Evolutionary conservation across 1,284 basidiomycete species (phyloP).

Genomic region (Afroboletus lepidellus): DNA sequence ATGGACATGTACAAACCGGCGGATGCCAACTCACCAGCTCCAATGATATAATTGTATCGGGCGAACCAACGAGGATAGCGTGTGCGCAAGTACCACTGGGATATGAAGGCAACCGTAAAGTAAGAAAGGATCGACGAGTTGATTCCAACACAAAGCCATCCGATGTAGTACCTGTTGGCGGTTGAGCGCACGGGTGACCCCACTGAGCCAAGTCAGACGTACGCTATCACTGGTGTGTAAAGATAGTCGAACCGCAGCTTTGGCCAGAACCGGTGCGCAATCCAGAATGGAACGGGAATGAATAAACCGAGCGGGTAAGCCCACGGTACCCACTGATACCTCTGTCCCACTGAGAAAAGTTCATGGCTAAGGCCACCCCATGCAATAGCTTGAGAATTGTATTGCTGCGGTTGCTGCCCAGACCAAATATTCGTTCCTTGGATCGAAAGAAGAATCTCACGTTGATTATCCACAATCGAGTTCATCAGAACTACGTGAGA

Average conservation of each 20-base stretch:
- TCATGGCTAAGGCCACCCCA: conserved; percentile 63
- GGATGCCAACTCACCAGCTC: conserved; percentile 40
- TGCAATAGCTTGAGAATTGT: conserved; percentile 62
- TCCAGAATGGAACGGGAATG: conserved; percentile 56
- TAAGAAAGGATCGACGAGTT: conserved; percentile 43
- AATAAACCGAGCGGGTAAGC: conserved; percentile 53
- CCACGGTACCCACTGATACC: conserved; percentile 59
- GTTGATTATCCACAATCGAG: conserved; percentile 52
- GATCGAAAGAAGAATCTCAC: conserved; percentile 44
- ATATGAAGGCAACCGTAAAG: conserved; percentile 52
- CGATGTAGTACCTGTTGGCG: conserved; percentile 38
- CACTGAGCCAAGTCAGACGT: conserved; percentile 1
- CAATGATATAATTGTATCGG: conserved; percentile 48
- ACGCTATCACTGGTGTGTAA: conserved; percentile 48
- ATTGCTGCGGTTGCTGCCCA: conserved; percentile 53
- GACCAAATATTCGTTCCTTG: conserved; percentile 62
- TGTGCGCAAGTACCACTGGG: conserved; percentile 57
- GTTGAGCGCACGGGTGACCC: conserved; percentile 7
- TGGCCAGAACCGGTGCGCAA: conserved; percentile 43
- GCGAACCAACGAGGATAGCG: conserved; percentile 56
- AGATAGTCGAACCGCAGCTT: conserved; percentile 43
- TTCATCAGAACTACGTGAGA: conserved; percentile 46
- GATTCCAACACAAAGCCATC: conserved; percentile 50
- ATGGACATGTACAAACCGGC: neutral
- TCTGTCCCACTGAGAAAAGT: conserved; percentile 51